A percentile compares a stretch with the other conserved stretches of the same genome.
Evolutionary conservation across 768 basidiomycete species (phyloP).

Genomic region (Naganishia antarctica): DNA sequence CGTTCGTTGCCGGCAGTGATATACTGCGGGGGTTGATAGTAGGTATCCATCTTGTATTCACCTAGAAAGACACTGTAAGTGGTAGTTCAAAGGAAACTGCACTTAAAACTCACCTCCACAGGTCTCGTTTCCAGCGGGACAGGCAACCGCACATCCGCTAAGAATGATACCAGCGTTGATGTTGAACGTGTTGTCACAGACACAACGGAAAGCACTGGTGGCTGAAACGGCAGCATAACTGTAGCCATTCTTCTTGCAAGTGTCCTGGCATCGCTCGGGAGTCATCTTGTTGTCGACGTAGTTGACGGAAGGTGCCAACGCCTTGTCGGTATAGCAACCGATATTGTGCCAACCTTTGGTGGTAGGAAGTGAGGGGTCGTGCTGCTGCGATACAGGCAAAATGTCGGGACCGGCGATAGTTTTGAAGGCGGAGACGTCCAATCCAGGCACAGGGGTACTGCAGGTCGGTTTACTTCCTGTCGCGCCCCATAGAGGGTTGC

Average conservation of each 20-base stretch:
- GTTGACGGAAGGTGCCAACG: constrained; percentile 20
- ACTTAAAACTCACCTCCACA: constrained; percentile 31
- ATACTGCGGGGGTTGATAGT: background rate
- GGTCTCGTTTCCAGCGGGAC: constrained; percentile 21
- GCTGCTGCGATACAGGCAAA: constrained; percentile 28
- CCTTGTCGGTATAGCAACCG: constrained; percentile 31
- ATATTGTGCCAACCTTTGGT: constrained; percentile 37
- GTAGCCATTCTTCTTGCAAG: constrained; percentile 28
- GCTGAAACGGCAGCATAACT: constrained; percentile 28
- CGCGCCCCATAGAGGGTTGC: constrained; percentile 25
- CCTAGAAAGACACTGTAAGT: background rate
- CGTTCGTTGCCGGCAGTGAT: background rate
- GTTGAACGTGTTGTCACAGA: background rate
- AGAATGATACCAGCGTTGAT: background rate
- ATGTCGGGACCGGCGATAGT: constrained; percentile 21
- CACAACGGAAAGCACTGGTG: background rate
- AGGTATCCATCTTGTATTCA: constrained; percentile 3
- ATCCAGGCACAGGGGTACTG: constrained; percentile 13
- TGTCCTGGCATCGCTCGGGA: constrained; percentile 25
- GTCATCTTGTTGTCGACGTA: constrained; percentile 30
- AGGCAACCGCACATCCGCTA: constrained; percentile 27
- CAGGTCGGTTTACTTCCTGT: constrained; percentile 9
- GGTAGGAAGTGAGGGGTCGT: constrained; percentile 31
- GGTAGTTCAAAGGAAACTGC: constrained; percentile 23
- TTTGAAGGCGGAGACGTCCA: constrained; percentile 14